phyloP scores from a whole-genome alignment of 805 yeast species.

The Wickerhamomyces bovis region DNA sequence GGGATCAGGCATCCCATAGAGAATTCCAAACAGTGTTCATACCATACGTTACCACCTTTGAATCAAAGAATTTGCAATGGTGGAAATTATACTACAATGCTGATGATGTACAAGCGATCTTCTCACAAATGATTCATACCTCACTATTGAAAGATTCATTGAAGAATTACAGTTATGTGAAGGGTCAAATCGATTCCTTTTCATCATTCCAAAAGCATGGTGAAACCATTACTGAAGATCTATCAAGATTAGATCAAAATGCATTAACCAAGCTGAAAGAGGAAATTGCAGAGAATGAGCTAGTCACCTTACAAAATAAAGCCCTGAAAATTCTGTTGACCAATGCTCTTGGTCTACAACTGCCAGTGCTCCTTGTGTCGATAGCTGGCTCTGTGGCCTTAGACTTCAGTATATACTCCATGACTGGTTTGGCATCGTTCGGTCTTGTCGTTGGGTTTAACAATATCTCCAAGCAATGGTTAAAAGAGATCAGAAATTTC shows the following conservation, averaged over 20 bases:
- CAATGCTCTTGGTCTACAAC: slow-evolving; percentile 26
- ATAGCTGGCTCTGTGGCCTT: slow-evolving; percentile 24
- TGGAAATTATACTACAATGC: slow-evolving; percentile 28
- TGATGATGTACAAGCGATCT: slow-evolving; percentile 24
- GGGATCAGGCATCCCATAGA: slow-evolving; percentile 26
- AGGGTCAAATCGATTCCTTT: slow-evolving; percentile 27
- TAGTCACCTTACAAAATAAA: slow-evolving; percentile 20
- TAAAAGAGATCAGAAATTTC: slow-evolving; percentile 18
- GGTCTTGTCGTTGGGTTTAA: slow-evolving; percentile 28
- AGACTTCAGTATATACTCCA: slow-evolving; percentile 26
- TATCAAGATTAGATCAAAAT: slow-evolving; percentile 9
- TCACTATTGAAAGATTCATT: slow-evolving; percentile 23
- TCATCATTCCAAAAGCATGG: slow-evolving; percentile 12
- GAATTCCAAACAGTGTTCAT: slow-evolving; percentile 26
- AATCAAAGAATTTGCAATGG: slow-evolving; percentile 24
- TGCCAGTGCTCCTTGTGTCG: slow-evolving; percentile 25
- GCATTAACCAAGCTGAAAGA: slow-evolving; percentile 16
- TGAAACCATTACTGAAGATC: slow-evolving; percentile 1
- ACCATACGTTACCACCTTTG: slow-evolving; percentile 23
- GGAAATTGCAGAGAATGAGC: slow-evolving; percentile 15
- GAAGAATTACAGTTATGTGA: slow-evolving; percentile 24
- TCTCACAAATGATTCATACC: slow-evolving; percentile 23
- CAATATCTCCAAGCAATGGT: slow-evolving; percentile 27
- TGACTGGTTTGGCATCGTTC: slow-evolving; percentile 27
- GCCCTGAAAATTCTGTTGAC: slow-evolving; percentile 21